A percentile compares a stretch with the other conserved stretches of the same genome.
Conservation (phyloP, 2,329 filamentous ascomycete genomes). For the Nemania sp. region DNA sequence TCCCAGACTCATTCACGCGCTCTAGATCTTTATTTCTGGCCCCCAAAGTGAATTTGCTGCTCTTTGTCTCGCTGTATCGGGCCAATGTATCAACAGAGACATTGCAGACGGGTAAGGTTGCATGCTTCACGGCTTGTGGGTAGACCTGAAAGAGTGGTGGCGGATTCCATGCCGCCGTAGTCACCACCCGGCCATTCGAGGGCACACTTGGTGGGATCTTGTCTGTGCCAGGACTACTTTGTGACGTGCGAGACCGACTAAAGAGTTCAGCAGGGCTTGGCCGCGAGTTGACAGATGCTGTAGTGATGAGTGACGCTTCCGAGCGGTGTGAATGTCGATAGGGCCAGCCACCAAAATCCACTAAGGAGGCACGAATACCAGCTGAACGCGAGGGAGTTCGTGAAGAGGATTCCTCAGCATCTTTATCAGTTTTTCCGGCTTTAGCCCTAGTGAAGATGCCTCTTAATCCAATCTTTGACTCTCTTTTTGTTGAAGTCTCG, state of each 20-base stretch:
- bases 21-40: constrained; percentile 32
- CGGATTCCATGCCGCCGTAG: constrained; percentile 60
- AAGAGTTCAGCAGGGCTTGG: constrained; percentile 18
- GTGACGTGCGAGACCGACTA: constrained; percentile 17
- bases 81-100: constrained; percentile 71
- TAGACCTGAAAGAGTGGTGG: constrained; percentile 87
- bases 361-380: constrained; percentile 51
- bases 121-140: constrained; percentile 78
- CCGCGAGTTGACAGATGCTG: constrained; percentile 24
- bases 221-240: constrained; percentile 17
- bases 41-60: constrained; percentile 43
- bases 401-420: constrained; percentile 37
- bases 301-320: constrained; percentile 40
- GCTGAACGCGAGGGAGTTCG: constrained; percentile 40
- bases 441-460: constrained; percentile 55
- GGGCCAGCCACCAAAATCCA: constrained; percentile 50
- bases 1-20: constrained; percentile 32
- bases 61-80: constrained; percentile 59
- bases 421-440: constrained; percentile 37
- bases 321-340: constrained; percentile 43
- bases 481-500: constrained; percentile 50
- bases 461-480: constrained; percentile 56
- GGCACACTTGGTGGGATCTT: constrained; percentile 24
- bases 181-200: constrained; percentile 15
- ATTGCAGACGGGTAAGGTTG: constrained; percentile 67